These are phyloP conservation scores for Schwanniomyces pseudopolymorphus DNA, from an alignment of 805 yeast genomes.

Conservation along the genomic window DNA sequence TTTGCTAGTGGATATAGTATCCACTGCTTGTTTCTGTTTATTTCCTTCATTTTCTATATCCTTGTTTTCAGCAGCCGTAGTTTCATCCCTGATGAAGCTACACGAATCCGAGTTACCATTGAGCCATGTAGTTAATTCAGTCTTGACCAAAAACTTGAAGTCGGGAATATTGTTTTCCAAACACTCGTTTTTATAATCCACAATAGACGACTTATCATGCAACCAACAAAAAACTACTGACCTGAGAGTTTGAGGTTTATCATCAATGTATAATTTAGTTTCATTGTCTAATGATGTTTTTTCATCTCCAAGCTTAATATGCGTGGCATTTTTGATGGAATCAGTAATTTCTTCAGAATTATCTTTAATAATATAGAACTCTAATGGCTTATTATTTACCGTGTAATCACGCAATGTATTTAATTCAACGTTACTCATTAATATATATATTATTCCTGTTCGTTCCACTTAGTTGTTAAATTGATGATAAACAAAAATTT, in stretches of 20 bases:
- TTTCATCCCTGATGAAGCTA: constrained; percentile 36
- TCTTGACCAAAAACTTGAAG: constrained; percentile 79
- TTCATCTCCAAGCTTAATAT: constrained; percentile 28
- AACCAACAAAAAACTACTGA: constrained; percentile 78
- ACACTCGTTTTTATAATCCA: constrained; percentile 79
- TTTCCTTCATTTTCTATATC: neutral
- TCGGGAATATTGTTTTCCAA: constrained; percentile 62
- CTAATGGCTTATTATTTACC: constrained; percentile 19
- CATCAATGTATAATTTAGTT: constrained; percentile 60
- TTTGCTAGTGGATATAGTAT: constrained; percentile 11
- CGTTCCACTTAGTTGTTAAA: neutral
- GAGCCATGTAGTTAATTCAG: constrained; percentile 81
- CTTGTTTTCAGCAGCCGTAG: constrained; percentile 2
- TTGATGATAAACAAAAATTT: constrained; percentile 1
- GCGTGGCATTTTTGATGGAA: constrained; percentile 34
- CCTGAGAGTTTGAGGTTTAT: constrained; percentile 47
- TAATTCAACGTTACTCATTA: constrained; percentile 19
- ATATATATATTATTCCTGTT: constrained; percentile 11
- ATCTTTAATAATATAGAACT: constrained; percentile 14
- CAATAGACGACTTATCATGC: constrained; percentile 67
- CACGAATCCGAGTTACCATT: constrained; percentile 65
- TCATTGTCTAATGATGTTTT: constrained; percentile 37
- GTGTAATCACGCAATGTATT: constrained; percentile 28
- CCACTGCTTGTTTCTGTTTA: neutral
- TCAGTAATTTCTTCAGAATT: constrained; percentile 14